Conservation (phyloP, 2,329 filamentous ascomycete species). For the Intubia oerlemansii region DNA sequence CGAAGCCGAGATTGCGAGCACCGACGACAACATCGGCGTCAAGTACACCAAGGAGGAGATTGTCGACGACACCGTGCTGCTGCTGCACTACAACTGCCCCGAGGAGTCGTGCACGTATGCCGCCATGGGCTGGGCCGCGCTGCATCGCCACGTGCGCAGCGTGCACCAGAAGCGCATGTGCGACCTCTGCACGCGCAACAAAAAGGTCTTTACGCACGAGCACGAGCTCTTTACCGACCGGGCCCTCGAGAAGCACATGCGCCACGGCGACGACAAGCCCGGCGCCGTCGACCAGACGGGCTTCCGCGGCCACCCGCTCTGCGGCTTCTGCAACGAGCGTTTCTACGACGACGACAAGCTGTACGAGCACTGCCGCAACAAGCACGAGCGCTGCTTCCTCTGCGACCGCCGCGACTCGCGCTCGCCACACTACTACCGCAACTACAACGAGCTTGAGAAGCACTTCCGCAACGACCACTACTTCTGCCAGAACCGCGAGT, state of each 20-base stretch:
- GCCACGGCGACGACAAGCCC: conserved; percentile 72
- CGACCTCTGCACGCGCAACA: conserved; percentile 77
- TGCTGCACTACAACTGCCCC: conserved; percentile 89
- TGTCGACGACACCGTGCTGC: conserved; percentile 69
- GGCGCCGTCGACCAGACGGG: conserved; percentile 83
- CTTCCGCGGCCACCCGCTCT: conserved; percentile 89
- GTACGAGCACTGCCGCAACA: conserved; percentile 79
- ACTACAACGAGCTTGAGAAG: conserved; percentile 68
- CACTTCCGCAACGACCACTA: conserved; percentile 84
- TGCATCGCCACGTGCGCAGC: conserved; percentile 56
- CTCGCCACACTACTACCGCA: conserved; percentile 72
- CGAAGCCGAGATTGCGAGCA: conserved; percentile 48
- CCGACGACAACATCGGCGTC: conserved; percentile 75
- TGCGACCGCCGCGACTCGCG: conserved; percentile 55
- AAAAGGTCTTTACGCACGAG: conserved; percentile 97
- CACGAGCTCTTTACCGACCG: conserved; percentile 74
- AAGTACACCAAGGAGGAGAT: conserved; percentile 78
- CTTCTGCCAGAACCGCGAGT: conserved; percentile 66
- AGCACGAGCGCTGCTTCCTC: conserved; percentile 86
- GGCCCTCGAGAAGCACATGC: conserved; percentile 74
- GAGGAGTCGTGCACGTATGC: conserved; percentile 62
- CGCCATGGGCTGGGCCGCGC: conserved; percentile 40
- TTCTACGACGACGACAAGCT: conserved; percentile 96
- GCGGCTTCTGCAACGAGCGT: conserved; percentile 72
- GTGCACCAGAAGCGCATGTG: conserved; percentile 78